Evolutionary conservation across 768 basidiomycete genomes (phyloP), one percentile per base, ranked within the genome.

Genomic region (Trametes coccinea): DNA sequence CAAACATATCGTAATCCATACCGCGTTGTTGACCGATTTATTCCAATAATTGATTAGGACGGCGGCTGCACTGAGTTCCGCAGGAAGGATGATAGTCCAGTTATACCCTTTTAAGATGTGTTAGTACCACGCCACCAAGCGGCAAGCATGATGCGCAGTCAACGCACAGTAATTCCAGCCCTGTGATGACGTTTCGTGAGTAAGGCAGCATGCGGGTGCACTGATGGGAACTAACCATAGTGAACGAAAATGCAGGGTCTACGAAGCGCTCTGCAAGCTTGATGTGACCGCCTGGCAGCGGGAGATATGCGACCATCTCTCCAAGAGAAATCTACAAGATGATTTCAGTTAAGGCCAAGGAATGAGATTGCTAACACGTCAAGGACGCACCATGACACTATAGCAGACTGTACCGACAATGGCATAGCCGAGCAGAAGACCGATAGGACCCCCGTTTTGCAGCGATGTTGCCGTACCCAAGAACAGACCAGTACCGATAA

Each of bases 191-290:
- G 27, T 53, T 53, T 55, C 46, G 52, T 56, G 22, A 60, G 52
- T 22, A 27, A 9, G 30, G 10, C 17, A 10, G 33, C 17, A 9
- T 37, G 37, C 30, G 10, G 17, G 29, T 52, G 37, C 61, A 16
- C 37, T 27, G 17, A 76, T 80, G 78, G 79, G 65, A 1, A 56
- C 52, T 56, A 7, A 59, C 55, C 70, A 76, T 74, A 31, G 73
- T 66, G 69, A 78, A 78, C n/a, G 89, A 88, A 61, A 90, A 77
- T 1, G 89, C 87, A 14, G 84, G 87, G 62, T 91, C 84, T 7
- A 93, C 87, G 67, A 93, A 94, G 34, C 92, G 88, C 71, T 88
- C 91, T 0, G 92, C 87, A 16, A 93, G 75, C 61, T 80, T 90
- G 73, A 93, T 92, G 66, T 92, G 90, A 45, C 85, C 92, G 59